A percentile compares a stretch with the other conserved stretches of the same genome.
Conservation (phyloP, 2,329 filamentous ascomycete species). For the Zasmidium angulare region DNA sequence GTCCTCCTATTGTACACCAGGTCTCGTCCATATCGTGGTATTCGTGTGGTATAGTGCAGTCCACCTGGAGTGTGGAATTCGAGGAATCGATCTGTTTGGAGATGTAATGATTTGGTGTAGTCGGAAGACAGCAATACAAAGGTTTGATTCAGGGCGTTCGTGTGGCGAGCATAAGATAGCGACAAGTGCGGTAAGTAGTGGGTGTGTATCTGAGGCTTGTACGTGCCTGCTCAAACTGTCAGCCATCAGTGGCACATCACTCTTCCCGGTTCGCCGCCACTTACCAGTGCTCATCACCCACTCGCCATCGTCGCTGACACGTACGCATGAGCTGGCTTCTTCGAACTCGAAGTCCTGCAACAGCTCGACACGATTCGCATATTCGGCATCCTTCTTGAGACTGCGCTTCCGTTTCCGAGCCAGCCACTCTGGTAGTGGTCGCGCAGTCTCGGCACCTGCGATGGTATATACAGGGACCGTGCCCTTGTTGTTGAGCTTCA, state of each 20-base stretch:
- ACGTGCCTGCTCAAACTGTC: slow-evolving; percentile 52
- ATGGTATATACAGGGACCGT: slow-evolving; percentile 92
- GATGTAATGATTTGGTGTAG: slow-evolving; percentile 90
- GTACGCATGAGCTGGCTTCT: slow-evolving; percentile 86
- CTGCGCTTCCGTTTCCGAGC: slow-evolving; percentile 84
- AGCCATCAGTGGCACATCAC: slow-evolving; percentile 21
- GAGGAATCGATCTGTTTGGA: slow-evolving; percentile 86
- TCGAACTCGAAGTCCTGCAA: slow-evolving; percentile 98
- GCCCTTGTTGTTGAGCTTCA: slow-evolving; percentile 82
- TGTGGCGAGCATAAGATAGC: slow-evolving; percentile 91
- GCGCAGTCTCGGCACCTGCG: slow-evolving; percentile 81
- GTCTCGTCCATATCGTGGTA: slow-evolving; percentile 90
- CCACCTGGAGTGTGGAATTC: slow-evolving; percentile 91
- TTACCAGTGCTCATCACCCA: slow-evolving; percentile 94
- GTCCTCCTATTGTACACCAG: slow-evolving; percentile 78
- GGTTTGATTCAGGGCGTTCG: slow-evolving; percentile 84
- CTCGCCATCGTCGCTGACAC: slow-evolving; percentile 90
- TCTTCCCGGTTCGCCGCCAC: background rate
- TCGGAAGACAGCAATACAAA: slow-evolving; percentile 86
- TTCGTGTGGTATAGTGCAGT: slow-evolving; percentile 82
- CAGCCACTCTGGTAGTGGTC: slow-evolving; percentile 93
- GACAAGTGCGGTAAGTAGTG: slow-evolving; percentile 92
- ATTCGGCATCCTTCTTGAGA: slow-evolving; percentile 88
- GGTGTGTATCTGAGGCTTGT: slow-evolving; percentile 85
- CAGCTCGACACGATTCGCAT: slow-evolving; percentile 88